Base-by-base conservation (phyloP, 106 monocot genomes). In the Xerophyta viscosa region DNA sequence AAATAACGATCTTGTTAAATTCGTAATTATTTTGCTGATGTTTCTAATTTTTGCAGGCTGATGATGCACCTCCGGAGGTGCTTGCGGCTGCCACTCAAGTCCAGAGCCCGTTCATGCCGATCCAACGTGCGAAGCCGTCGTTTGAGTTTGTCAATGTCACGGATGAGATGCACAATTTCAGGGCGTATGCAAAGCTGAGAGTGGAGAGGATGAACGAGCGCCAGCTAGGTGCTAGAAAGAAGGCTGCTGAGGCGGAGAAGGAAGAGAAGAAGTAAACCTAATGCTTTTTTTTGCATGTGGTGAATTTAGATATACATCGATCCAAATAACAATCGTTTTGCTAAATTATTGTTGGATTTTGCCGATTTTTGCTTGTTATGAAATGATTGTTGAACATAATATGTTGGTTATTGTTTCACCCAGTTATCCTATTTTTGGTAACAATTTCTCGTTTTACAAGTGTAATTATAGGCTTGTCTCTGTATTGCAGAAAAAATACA, bases 241-340 rank as follows among this genome's bases (percentile, higher is more conserved):
- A 68, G 68, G 79, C 79, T 37, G 79, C 74, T 2, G 84, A 79
- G 67, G 79, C 84, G 0, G 84, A 79, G 65, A 84, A 84, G 68
- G 79, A 84, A 29, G 78, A 75, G 27, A 78, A 84, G 64, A 84
- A 84, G 67, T 82, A 68, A 56, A n/a, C n/a, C n/a, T n/a, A n/a
- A n/a, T n/a, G n/a, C n/a, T n/a, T n/a, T n/a, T n/a, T n/a, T n/a
- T n/a, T n/a, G n/a, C n/a, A n/a, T n/a, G n/a, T n/a, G n/a, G n/a
- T n/a, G n/a, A n/a, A n/a, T n/a, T n/a, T n/a, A n/a, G n/a, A n/a
- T n/a, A n/a, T n/a, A n/a, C n/a, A n/a, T n/a, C n/a, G n/a, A n/a
- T n/a, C n/a, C n/a, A n/a, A n/a, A n/a, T n/a, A n/a, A n/a, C n/a
- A n/a, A n/a, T n/a, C n/a, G n/a, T n/a, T n/a, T n/a, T n/a, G n/a